Evolutionary conservation across 2,329 filamentous ascomycete genomes (phyloP).

Genomic region (Fusarium gaditjirri): DNA sequence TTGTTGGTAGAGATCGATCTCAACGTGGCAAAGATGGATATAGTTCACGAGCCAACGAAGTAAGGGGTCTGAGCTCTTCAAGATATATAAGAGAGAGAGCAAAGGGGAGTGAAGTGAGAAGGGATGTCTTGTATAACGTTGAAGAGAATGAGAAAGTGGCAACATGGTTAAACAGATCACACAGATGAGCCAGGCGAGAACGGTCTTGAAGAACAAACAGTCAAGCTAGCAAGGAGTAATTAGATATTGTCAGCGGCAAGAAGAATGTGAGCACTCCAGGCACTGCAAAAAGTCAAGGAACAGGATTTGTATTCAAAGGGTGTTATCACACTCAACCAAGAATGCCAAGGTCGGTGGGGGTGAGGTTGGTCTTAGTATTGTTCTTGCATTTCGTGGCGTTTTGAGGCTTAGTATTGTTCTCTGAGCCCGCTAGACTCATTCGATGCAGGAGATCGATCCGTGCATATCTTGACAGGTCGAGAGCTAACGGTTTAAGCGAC

Average conservation of each 20-base stretch:
- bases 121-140: constrained; percentile 13
- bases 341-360: constrained; percentile 25
- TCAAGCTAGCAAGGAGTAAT: constrained; percentile 7
- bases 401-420: constrained; percentile 50
- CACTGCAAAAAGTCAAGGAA: neutral
- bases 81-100: neutral
- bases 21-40: neutral
- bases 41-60: constrained; percentile 13
- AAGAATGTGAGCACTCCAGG: constrained; percentile 26
- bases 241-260: constrained; percentile 35
- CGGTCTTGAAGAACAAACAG: constrained; percentile 23
- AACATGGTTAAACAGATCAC: constrained; percentile 36
- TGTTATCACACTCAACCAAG: constrained; percentile 31
- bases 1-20: neutral
- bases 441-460: constrained; percentile 17
- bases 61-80: constrained; percentile 22
- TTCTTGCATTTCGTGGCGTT: constrained; percentile 46
- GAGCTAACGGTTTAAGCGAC: constrained; percentile 21
- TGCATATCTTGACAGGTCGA: constrained; percentile 36
- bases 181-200: constrained; percentile 6
- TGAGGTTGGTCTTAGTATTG: constrained; percentile 47
- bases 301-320: constrained; percentile 24
- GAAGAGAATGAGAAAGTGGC: constrained; percentile 20
- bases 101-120: neutral
- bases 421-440: constrained; percentile 16